Evolutionary conservation across 2,329 filamentous ascomycete species (phyloP), one percentile per base, ranked within the genome.

Genomic region (Exophiala lecanii-corni): DNA sequence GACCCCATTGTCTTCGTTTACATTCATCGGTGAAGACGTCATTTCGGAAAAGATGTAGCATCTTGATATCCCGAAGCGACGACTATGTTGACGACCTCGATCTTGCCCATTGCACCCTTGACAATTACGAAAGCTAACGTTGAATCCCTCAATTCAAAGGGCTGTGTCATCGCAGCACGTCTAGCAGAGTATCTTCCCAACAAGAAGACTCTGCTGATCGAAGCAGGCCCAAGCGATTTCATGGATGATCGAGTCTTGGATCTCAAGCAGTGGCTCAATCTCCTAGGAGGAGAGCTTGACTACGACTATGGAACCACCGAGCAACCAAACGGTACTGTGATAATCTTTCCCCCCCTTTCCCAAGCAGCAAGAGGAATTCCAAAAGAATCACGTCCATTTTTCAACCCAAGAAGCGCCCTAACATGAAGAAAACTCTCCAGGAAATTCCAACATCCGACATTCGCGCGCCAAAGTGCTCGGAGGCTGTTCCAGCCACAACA

Each of bases 401-500:
- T 38, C 13, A 10, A n/a, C 18, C 16, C 43, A 39, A 25, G 18
- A 18, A 2, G 12, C 23, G 32, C 43, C 38, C 23, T 28, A 26
- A 23, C 20, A n/a, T 12, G 31, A n/a, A 19, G 5, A 9, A 4
- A n/a, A 10, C 16, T 55, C 53, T 50, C 55, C 68, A 78, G 87
- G 88, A 61, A 95, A 95, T 73, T 92, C 86, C 43, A 78, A 88
- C 69, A 94, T 95, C 69, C 82, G 88, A 53, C 89, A 94, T 71
- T 94, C 89, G 10, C 83, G 89, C 50, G 89, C 89, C 52, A 94
- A 94, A 73, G 88, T 95, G 28, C 77, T 95, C 20, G 89, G 89
- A 55, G 89, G 89, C 55, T 95, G 89, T 74, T 94, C 88, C 33
- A 91, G 85, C 47, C 89, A 94, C 75, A 95, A 95, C 70, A 94